Evolutionary conservation across 2,329 filamentous ascomycete genomes (phyloP).

Genomic region (Fusarium globosum): DNA sequence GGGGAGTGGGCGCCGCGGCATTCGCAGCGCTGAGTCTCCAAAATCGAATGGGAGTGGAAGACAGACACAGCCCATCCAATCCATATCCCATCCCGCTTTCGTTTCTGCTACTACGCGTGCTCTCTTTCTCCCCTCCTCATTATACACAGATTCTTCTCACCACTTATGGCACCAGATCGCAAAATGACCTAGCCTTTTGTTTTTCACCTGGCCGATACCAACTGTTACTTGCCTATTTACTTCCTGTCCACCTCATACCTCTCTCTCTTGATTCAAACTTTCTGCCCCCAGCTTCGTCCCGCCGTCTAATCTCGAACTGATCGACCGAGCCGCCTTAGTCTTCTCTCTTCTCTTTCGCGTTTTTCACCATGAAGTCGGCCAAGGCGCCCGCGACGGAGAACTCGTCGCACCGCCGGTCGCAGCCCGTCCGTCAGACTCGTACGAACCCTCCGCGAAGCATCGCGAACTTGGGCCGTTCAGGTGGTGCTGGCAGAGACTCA

Average conservation of each 20-base stretch:
- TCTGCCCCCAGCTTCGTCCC: slow-evolving; percentile 39
- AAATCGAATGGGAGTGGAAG: slow-evolving; percentile 38
- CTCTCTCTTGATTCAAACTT: slow-evolving; percentile 22
- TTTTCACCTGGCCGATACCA: slow-evolving; percentile 33
- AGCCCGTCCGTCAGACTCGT: slow-evolving; percentile 73
- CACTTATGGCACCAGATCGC: slow-evolving; percentile 28
- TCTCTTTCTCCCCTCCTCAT: slow-evolving; percentile 39
- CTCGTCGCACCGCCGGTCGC: slow-evolving; percentile 67
- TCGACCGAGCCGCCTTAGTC: slow-evolving; percentile 35
- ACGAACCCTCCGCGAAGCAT: slow-evolving; percentile 71
- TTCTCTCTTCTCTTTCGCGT: slow-evolving; percentile 33
- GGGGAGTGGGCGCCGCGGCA: slow-evolving; percentile 23
- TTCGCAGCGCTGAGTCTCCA: slow-evolving; percentile 41
- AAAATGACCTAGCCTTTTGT: slow-evolving; percentile 43
- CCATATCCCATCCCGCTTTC: slow-evolving; percentile 36
- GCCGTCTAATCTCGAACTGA: slow-evolving; percentile 32
- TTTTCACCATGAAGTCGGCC: slow-evolving; percentile 64
- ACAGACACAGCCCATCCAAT: slow-evolving; percentile 13
- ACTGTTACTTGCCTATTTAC: slow-evolving; percentile 34
- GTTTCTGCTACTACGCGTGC: slow-evolving; percentile 38
- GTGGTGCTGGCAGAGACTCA: slow-evolving; percentile 57
- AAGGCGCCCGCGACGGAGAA: slow-evolving; percentile 58
- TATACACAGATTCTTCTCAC: slow-evolving; percentile 32
- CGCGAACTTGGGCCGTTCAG: slow-evolving; percentile 58
- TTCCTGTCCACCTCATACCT: slow-evolving; percentile 16